These are phyloP conservation scores for Globisporangium spinosum DNA, from an alignment of 352 stramenopile species.

Conservation along the genomic window DNA sequence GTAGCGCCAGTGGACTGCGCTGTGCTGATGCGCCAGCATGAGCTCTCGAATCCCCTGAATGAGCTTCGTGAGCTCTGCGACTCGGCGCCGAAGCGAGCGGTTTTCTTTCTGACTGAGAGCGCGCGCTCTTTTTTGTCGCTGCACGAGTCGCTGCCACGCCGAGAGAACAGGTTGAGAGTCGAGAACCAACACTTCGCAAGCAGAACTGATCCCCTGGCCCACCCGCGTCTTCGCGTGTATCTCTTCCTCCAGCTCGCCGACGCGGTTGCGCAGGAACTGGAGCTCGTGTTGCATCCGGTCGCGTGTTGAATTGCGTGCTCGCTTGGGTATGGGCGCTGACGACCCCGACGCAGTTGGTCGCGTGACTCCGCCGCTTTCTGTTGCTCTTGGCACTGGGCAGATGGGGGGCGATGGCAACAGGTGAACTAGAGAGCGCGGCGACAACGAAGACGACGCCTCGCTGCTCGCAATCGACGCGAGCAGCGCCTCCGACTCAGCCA, in stretches of 20 bases:
- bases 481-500: slow-evolving; percentile 4
- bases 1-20: background rate
- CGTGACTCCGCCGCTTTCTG: background rate
- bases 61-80: background rate
- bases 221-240: background rate
- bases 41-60: background rate
- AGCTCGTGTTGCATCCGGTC: background rate
- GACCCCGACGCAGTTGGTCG: too few species aligned
- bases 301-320: background rate
- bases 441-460: background rate
- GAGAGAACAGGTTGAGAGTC: background rate
- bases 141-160: background rate
- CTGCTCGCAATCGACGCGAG: background rate
- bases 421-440: background rate
- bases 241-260: background rate
- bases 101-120: background rate
- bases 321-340: background rate
- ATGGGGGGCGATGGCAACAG: background rate
- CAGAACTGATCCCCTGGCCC: background rate
- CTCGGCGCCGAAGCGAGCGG: background rate
- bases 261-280: background rate
- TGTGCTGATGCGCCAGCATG: background rate
- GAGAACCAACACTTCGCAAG: background rate
- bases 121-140: background rate
- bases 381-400: too few species aligned